Conservation (phyloP, 768 basidiomycete species). For the Trametes gibbosa region DNA sequence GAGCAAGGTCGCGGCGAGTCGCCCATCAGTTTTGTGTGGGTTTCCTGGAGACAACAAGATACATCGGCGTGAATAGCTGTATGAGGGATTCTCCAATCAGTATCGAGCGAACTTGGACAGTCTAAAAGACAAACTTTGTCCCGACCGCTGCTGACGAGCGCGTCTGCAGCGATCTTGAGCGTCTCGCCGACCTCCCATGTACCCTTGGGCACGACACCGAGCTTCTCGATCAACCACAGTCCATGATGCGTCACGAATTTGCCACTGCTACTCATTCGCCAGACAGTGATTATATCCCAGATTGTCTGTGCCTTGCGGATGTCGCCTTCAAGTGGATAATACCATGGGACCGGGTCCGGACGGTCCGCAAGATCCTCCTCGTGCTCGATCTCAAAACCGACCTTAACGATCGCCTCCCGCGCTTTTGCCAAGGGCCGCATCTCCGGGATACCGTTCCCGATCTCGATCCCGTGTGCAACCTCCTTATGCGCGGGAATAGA, state of each 20-base stretch:
- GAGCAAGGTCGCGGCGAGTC: not conserved
- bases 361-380: slow-evolving; percentile 95
- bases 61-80: slow-evolving; percentile 89
- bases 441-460: slow-evolving; percentile 97
- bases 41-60: slow-evolving; percentile 50
- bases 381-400: slow-evolving; percentile 85
- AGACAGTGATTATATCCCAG: slow-evolving; percentile 88
- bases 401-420: slow-evolving; percentile 72
- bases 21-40: slow-evolving; percentile 21
- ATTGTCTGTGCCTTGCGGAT: slow-evolving; percentile 87
- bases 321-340: slow-evolving; percentile 96
- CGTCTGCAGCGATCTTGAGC: slow-evolving; percentile 75
- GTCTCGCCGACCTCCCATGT: slow-evolving; percentile 89
- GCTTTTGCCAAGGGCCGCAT: slow-evolving; percentile 79
- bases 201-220: slow-evolving; percentile 86
- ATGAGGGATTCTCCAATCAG: not conserved
- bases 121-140: slow-evolving; percentile 56
- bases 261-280: slow-evolving; percentile 89
- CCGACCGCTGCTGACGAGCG: slow-evolving; percentile 82
- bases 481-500: slow-evolving; percentile 83
- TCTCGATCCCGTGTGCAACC: slow-evolving; percentile 87
- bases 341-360: slow-evolving; percentile 79
- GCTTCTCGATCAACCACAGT: slow-evolving; percentile 71
- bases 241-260: slow-evolving; percentile 79
- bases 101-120: not conserved